A percentile compares a stretch with the other conserved stretches of the same genome.
Conservation (phyloP, 345 rosid genomes). For the Eucalyptus marginata region DNA sequence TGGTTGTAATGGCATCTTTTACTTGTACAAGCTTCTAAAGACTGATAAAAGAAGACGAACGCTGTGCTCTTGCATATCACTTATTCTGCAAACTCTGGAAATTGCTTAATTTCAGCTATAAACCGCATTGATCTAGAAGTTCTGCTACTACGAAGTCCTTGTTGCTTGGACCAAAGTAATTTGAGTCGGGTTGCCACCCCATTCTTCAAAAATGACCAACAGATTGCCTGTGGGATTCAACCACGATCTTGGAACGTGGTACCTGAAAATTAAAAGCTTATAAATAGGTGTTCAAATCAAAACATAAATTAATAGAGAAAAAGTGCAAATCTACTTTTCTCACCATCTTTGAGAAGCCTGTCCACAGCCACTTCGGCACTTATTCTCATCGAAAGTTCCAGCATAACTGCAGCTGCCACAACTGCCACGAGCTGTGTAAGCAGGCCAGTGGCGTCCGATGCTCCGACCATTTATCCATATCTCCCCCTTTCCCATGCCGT, state of each 20-base stretch:
- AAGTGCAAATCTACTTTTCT: background rate
- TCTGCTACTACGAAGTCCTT: conserved; percentile 4
- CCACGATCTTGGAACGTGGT: conserved; percentile 91
- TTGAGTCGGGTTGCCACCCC: conserved; percentile 79
- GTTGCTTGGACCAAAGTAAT: conserved; percentile 40
- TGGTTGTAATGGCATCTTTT: background rate
- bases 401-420: conserved; percentile 74
- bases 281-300: background rate
- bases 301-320: background rate
- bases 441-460: conserved; percentile 90
- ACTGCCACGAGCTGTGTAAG: conserved; percentile 48
- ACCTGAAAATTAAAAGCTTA: conserved; percentile 26
- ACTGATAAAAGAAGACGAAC: background rate
- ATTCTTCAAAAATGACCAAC: conserved; percentile 18
- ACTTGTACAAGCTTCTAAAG: background rate
- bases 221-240: conserved; percentile 49
- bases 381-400: conserved; percentile 27
- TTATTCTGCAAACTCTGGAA: background rate
- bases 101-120: background rate
- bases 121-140: background rate
- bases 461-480: conserved; percentile 82
- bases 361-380: conserved; percentile 62
- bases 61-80: background rate
- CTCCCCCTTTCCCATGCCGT: conserved; percentile 74
- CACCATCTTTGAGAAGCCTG: conserved; percentile 80